A percentile compares a stretch with the other conserved stretches of the same genome.
These are phyloP conservation scores for Pseudocercospora fuligena DNA, from an alignment of 2,329 filamentous ascomycete species.

Conservation along the genomic window DNA sequence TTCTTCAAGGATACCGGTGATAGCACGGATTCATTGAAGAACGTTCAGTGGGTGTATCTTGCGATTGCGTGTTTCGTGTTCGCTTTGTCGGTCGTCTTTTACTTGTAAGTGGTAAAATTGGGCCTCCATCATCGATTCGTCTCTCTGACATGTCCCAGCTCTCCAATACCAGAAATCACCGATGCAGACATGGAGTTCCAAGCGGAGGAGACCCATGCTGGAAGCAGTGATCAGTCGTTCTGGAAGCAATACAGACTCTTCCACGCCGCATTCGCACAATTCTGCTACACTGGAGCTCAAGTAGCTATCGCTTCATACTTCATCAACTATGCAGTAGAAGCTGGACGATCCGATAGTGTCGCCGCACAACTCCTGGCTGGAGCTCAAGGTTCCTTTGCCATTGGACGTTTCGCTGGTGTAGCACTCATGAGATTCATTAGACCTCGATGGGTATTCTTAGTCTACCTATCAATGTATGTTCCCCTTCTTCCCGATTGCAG, in stretches of 20 bases:
- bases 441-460: conserved; percentile 71
- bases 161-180: conserved; percentile 60
- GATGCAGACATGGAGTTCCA: conserved; percentile 66
- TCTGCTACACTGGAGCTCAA: conserved; percentile 81
- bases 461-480: conserved; percentile 60
- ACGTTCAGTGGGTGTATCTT: conserved; percentile 69
- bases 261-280: conserved; percentile 76
- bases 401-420: conserved; percentile 72
- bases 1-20: conserved; percentile 63
- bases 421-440: conserved; percentile 69
- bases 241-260: conserved; percentile 71
- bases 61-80: conserved; percentile 66
- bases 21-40: conserved; percentile 56
- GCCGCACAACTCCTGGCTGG: conserved; percentile 74
- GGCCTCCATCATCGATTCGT: neutral
- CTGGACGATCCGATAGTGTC: conserved; percentile 57
- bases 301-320: conserved; percentile 63
- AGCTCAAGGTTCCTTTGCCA: conserved; percentile 73
- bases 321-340: conserved; percentile 67
- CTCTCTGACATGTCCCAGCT: conserved; percentile 31
- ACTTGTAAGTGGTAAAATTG: conserved; percentile 45
- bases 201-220: conserved; percentile 41
- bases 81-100: conserved; percentile 62
- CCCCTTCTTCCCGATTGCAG: neutral
- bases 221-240: conserved; percentile 54